phyloP scores from a whole-genome alignment of 352 stramenopile species.

The Hyaloperonospora brassicae region DNA sequence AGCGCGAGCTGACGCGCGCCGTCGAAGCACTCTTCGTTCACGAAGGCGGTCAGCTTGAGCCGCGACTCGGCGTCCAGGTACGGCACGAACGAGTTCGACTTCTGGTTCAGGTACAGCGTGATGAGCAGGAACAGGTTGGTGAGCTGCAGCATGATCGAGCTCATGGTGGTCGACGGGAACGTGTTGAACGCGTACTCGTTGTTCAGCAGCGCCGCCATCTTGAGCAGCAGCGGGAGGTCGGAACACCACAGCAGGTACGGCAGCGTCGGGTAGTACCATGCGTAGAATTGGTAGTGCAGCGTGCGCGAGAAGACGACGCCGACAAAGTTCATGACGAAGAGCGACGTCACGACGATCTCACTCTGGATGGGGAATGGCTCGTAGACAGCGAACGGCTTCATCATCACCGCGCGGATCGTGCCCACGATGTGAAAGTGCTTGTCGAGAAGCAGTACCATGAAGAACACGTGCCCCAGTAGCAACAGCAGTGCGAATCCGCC shows the following conservation, averaged over 20 bases:
- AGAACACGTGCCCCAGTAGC: slow-evolving; percentile 51
- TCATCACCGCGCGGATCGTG: slow-evolving; percentile 60
- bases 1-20: slow-evolving; percentile 59
- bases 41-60: slow-evolving; percentile 52
- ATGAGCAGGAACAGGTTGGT: slow-evolving; percentile 83
- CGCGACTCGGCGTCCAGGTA: slow-evolving; percentile 75
- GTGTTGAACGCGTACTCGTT: slow-evolving; percentile 93
- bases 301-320: slow-evolving; percentile 94
- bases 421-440: slow-evolving; percentile 79
- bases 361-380: slow-evolving; percentile 75
- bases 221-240: slow-evolving; percentile 73
- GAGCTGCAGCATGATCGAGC: slow-evolving; percentile 89
- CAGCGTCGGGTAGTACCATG: slow-evolving; percentile 94
- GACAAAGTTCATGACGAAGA: slow-evolving; percentile 93
- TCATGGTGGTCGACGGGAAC: slow-evolving; percentile 89
- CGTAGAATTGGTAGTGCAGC: slow-evolving; percentile 98
- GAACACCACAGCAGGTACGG: slow-evolving; percentile 92
- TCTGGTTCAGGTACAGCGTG: slow-evolving; percentile 63
- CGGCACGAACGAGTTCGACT: slow-evolving; percentile 52
- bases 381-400: slow-evolving; percentile 64
- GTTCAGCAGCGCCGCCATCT: slow-evolving; percentile 71
- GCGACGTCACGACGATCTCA: slow-evolving; percentile 75
- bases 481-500: slow-evolving; percentile 54
- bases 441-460: slow-evolving; percentile 69
- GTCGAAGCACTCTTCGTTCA: slow-evolving; percentile 77